Percentiles rank a stretch among this genome's conserved stretches.
Conservation (phyloP, 768 basidiomycete genomes). For the Lactarius sanguifluus region DNA sequence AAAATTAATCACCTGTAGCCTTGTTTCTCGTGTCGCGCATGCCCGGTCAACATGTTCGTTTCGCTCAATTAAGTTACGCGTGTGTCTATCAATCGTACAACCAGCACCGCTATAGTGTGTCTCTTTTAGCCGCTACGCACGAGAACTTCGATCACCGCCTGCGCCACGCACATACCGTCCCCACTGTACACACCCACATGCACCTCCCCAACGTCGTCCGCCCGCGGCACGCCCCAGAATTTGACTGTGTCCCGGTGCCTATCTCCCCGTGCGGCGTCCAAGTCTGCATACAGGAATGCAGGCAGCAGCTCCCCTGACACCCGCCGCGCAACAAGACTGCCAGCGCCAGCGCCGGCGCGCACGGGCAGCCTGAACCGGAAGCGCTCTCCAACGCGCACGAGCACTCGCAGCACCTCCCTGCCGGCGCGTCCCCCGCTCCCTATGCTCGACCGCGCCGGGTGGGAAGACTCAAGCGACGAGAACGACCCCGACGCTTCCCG, state of each 20-base stretch:
- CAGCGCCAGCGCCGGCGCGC: constrained; percentile 7
- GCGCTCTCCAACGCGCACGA: constrained; percentile 29
- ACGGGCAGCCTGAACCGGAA: constrained; percentile 30
- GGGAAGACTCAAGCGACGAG: constrained; percentile 63
- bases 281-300: constrained; percentile 27
- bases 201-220: constrained; percentile 29
- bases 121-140: constrained; percentile 21
- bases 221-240: constrained; percentile 30
- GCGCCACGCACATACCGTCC: constrained; percentile 25
- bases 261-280: constrained; percentile 23
- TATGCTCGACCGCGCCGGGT: constrained; percentile 37
- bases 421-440: constrained; percentile 17
- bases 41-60: constrained; percentile 15
- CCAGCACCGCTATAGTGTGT: constrained; percentile 15
- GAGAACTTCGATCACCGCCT: constrained; percentile 30
- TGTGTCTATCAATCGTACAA: constrained; percentile 14
- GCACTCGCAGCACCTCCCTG: constrained; percentile 26
- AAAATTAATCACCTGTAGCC: constrained; percentile 4
- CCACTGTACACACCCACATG: constrained; percentile 25
- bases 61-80: not conserved
- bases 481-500: constrained; percentile 49
- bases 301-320: constrained; percentile 25
- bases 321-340: constrained; percentile 20
- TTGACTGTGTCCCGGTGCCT: constrained; percentile 28
- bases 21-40: constrained; percentile 3